phyloP scores from a whole-genome alignment of 2,329 filamentous ascomycete genomes.

The Immersiporthe knoxdaviesiana region DNA sequence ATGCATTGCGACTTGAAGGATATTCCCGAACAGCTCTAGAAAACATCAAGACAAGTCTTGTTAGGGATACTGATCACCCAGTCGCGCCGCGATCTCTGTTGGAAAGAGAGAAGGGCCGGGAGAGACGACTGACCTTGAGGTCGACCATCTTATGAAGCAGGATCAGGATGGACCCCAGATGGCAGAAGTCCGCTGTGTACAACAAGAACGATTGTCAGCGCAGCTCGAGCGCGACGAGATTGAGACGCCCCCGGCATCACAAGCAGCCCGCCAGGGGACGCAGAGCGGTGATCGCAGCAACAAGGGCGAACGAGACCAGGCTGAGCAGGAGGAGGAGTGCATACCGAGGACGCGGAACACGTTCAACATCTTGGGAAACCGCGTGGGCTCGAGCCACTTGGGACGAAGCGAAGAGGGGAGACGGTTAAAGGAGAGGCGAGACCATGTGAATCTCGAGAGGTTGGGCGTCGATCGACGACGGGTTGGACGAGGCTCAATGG shows the following conservation, averaged over 20 bases:
- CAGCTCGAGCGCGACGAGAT: background rate
- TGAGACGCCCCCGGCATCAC: conserved; percentile 27
- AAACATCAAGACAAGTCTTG: conserved; percentile 27
- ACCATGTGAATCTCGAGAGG: background rate
- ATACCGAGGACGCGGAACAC: conserved; percentile 61
- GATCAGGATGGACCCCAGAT: conserved; percentile 91
- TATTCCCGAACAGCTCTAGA: conserved; percentile 93
- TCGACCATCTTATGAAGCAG: conserved; percentile 95
- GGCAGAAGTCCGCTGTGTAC: conserved; percentile 87
- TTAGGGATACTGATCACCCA: conserved; percentile 25
- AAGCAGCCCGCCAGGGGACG: conserved; percentile 22
- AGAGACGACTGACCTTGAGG: conserved; percentile 69
- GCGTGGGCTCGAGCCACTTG: conserved; percentile 20
- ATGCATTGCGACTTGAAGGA: conserved; percentile 98
- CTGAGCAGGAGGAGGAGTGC: conserved; percentile 32
- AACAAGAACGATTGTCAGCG: conserved; percentile 44
- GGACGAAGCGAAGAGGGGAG: conserved; percentile 11
- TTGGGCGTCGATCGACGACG: background rate
- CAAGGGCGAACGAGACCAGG: background rate
- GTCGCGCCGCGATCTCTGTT: background rate
- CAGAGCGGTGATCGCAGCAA: conserved; percentile 3
- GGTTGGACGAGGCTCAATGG: background rate
- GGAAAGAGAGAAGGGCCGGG: background rate
- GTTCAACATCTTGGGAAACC: conserved; percentile 53
- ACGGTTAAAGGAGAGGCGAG: background rate